Evolutionary conservation across 805 yeast species (phyloP), one percentile per base, ranked within the genome.

Genomic region (Zygoascus flipseniorum): DNA sequence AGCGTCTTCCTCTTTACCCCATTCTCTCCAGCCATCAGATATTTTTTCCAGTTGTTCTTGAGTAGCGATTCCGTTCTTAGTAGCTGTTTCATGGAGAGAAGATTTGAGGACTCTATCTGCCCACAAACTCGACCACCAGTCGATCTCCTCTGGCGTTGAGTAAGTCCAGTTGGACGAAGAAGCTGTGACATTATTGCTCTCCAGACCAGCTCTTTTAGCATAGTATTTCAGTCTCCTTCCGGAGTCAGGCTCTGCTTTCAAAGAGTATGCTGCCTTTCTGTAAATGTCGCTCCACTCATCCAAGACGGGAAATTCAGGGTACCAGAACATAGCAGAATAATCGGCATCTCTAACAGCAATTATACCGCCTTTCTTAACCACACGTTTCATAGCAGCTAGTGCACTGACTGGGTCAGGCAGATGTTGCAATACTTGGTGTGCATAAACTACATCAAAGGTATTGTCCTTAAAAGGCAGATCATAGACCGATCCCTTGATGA

Each of bases 381-480:
- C 76, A 43, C 76, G 56, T 26, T 48, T 57, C 71, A 72, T 66
- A 55, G 73, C 76, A 32, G 58, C 55, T 39, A 73, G 52, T 4
- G 72, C 76, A 9, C 23, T 48, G 1, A 60, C 57, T 1, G 75
- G 75, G 49, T 69, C 67, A 23, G 60, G 59, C 31, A 72, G 57
- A 53, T 73, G 76, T 11, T 71, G 60, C 31, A 72, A 52, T 2
- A 73, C 76, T 53, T 71, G 76, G 53, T 69, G 74, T 18, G 69
- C 64, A 62, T 64, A 67, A 6, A 72, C 72, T n/a, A 73, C 53
- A 53, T 73, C 77, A 56, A 73, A 73, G 4, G 69, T 57, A 46
- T 68, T 60, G 54, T 73, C 75, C 3, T 60, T 61, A 56, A 64
- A 72, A 1, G 70, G 71, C 49, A 72, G 58, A 2, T 59, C 43